Evolutionary conservation across 768 basidiomycete species (phyloP).

Genomic region (Phaeolepiota aurea): DNA sequence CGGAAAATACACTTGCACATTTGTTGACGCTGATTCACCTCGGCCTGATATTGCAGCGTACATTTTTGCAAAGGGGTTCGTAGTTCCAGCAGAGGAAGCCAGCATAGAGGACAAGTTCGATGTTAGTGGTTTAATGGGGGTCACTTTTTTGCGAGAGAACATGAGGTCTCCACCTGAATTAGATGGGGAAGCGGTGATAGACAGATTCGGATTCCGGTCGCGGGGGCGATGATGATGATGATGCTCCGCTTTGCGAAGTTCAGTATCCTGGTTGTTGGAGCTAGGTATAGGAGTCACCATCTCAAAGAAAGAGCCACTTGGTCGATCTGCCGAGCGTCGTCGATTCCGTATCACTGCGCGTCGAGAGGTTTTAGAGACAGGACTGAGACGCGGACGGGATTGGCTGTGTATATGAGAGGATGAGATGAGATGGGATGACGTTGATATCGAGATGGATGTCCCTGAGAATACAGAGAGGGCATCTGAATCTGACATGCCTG

Average conservation of each 20-base stretch:
- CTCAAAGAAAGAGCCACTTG: slow-evolving; percentile 42
- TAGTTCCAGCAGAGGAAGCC: slow-evolving; percentile 51
- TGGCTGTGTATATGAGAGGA: slow-evolving; percentile 34
- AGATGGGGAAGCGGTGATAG: background rate
- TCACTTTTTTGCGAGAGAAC: slow-evolving; percentile 48
- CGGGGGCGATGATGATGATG: slow-evolving; percentile 6
- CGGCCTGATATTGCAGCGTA: slow-evolving; percentile 84
- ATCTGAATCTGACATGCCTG: slow-evolving; percentile 54
- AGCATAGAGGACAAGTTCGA: slow-evolving; percentile 74
- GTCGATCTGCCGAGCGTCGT: slow-evolving; percentile 15
- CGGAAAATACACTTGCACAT: slow-evolving; percentile 80
- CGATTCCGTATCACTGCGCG: slow-evolving; percentile 9
- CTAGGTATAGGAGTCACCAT: slow-evolving; percentile 36
- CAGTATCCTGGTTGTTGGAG: background rate
- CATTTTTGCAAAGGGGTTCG: slow-evolving; percentile 83
- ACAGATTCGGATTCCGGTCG: slow-evolving; percentile 7
- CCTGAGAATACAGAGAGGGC: slow-evolving; percentile 50
- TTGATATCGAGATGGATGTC: slow-evolving; percentile 40
- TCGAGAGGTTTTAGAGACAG: slow-evolving; percentile 47
- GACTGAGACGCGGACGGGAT: slow-evolving; percentile 45
- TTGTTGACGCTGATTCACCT: slow-evolving; percentile 51
- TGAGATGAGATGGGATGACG: slow-evolving; percentile 44
- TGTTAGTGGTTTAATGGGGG: slow-evolving; percentile 29
- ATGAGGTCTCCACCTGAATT: slow-evolving; percentile 18
- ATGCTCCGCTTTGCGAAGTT: slow-evolving; percentile 12